phyloP scores from a whole-genome alignment of 2,329 filamentous ascomycete genomes.

The Pseudogymnoascus sp. region DNA sequence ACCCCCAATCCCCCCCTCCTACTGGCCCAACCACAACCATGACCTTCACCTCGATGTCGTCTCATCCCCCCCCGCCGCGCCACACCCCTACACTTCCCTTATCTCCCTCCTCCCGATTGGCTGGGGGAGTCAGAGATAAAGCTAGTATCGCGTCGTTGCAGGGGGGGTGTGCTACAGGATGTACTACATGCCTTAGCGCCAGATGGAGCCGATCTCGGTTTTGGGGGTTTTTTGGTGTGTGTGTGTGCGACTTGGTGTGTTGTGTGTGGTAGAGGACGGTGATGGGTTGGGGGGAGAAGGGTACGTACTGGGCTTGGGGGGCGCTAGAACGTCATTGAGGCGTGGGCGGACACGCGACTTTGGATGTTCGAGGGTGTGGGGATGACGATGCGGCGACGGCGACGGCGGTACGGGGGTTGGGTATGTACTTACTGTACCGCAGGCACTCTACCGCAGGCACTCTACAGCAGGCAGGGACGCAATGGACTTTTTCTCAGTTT shows the following conservation, averaged over 20 bases:
- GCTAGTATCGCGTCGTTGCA: neutral
- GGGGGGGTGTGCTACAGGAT: no score
- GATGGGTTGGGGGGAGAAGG: no score
- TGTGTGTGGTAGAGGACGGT: no score
- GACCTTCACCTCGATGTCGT: neutral
- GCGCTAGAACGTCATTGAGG: conserved; percentile 1
- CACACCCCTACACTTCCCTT: neutral
- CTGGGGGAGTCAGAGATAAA: neutral
- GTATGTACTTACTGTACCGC: neutral
- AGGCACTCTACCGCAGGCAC: no score
- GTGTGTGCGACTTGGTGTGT: no score
- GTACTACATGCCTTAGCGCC: neutral
- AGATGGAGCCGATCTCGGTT: neutral
- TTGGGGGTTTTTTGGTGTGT: no score
- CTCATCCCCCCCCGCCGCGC: neutral
- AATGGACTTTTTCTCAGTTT: neutral
- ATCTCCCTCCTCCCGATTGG: conserved; percentile 1
- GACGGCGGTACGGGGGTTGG: neutral
- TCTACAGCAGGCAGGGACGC: no score
- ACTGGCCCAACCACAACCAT: neutral
- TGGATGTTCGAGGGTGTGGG: neutral
- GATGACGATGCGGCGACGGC: neutral
- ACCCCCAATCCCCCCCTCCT: neutral
- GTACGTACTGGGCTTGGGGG: neutral
- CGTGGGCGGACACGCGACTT: neutral